Evolutionary conservation across 1,284 basidiomycete species (phyloP), one percentile per base, ranked within the genome.

Genomic region (Heterobasidion occidentale): DNA sequence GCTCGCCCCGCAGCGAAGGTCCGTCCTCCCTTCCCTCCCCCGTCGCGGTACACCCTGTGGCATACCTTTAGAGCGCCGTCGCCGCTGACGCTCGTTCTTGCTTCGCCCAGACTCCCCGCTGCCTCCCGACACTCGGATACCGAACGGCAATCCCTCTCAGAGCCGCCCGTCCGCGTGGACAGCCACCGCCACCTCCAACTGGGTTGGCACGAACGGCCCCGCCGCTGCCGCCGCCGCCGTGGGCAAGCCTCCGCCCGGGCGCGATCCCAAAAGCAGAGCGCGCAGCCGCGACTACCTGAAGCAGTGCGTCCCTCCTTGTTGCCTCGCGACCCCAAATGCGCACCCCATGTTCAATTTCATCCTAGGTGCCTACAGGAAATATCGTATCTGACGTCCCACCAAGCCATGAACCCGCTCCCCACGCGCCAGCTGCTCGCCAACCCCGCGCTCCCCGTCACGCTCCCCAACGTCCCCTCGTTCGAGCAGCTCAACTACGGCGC

Each of bases 261-360:
- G 89, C 61, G 94, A 99, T 71, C 92, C 94, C 19, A 96, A 97
- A 72, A 92, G 92, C 63, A 84, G 96, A 63, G 94, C 94, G 46
- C 83, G 93, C 61, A 96, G 93, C 75, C 80, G 95, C 57, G 97
- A 99, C 61, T 99, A 98, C 71, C 81, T 99, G 63, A 98, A 99
- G 73, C 96, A 99, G 84, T 94, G 65, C 64, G 88, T 80, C 19
- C 45, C 45, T 49, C 7, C 46, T 33, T 55, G 50, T 45, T 54
- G 17, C 19, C 15, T 53, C 58, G 20, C 20, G 46, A 33, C 27
- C 27, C 27, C 27, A 4, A 6, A 27, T 27, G 27, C 27, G 4
- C 5, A 27, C 27, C 6, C 27, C 6, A 27, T 27, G 27, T 27
- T 27, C 27, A 6, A 0, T 27, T 27, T 27, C 27, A 27, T 51